Evolutionary conservation across 2,329 filamentous ascomycete species (phyloP), one percentile per base, ranked within the genome.

Genomic region (Ceratocystis huliohia): DNA sequence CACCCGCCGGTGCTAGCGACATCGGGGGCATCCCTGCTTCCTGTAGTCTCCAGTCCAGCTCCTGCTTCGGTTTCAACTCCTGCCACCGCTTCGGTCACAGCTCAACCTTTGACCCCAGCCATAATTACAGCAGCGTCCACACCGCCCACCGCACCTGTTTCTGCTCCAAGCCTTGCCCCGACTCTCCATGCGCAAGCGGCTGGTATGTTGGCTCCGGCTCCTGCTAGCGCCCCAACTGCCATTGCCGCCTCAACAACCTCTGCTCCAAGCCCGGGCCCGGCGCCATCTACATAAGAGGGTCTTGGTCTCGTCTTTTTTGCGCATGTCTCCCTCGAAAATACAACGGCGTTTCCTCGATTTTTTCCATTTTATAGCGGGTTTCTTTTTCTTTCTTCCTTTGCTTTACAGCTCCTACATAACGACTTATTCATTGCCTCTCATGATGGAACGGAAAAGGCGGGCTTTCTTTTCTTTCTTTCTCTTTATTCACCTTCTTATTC

Each of bases 331-430:
- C 28, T 28, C 50, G 5, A 50, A 57, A 62, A 62, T 41, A 41
- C 37, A 41, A 41, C 33, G 41, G 41, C 17, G 41, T 62, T 62
- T 62, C 45, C 64, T 57, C 33, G 22, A 20, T 50, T n/a, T 41
- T 59, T 63, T 22, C 30, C 33, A 48, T 63, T 50, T 50, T 50
- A 13, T 20, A 57, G 61, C 33, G 20, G 33, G 41, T 41, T 41
- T 41, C 10, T 41, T 41, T 53, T 53, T 53, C 48, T 53, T 63
- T 59, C 30, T 63, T 66, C 20, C 41, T 57, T 63, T 20, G 48
- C 44, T 56, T 13, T 25, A 44, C 30, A 22, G 25, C 44, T 44
- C 44, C 50, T 44, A 33, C 37, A 41, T 41, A 41, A 41, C 37
- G 37, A 41, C 37, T 41, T 41, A 10, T 41, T 41, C 37, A 59